Conservation (phyloP, 495 filamentous ascomycete genomes). For the Elaphomyces granulatus region DNA sequence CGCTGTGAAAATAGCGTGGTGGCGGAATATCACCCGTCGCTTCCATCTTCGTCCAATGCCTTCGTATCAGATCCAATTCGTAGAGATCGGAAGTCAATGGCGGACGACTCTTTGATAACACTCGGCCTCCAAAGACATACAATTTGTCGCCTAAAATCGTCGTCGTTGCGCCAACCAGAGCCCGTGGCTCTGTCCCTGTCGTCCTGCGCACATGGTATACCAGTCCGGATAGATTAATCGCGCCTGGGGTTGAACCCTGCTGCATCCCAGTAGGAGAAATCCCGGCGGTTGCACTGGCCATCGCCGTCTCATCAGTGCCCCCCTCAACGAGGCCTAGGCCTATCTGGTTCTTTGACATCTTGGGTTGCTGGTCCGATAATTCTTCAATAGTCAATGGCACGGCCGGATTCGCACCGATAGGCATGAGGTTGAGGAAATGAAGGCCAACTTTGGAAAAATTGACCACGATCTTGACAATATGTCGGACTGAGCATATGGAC, state of each 20-base stretch:
- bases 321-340: slow-evolving; percentile 27
- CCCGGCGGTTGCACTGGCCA: slow-evolving; percentile 12
- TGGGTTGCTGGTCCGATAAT: background rate
- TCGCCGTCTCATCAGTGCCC: slow-evolving; percentile 18
- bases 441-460: too few species aligned
- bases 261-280: slow-evolving; percentile 18
- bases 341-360: slow-evolving; percentile 35
- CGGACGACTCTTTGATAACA: slow-evolving; percentile 67
- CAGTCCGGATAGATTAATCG: slow-evolving; percentile 63
- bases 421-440: too few species aligned
- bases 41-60: slow-evolving; percentile 88
- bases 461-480: too few species aligned
- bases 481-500: too few species aligned
- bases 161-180: slow-evolving; percentile 86
- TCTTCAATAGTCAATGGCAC: too few species aligned
- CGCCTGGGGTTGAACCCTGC: slow-evolving; percentile 28
- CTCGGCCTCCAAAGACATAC: slow-evolving; percentile 88
- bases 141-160: slow-evolving; percentile 89
- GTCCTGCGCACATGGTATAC: slow-evolving; percentile 91
- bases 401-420: background rate
- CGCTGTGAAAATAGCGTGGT: slow-evolving; percentile 90
- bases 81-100: slow-evolving; percentile 80
- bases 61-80: slow-evolving; percentile 76
- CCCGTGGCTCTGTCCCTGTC: slow-evolving; percentile 79
- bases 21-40: slow-evolving; percentile 71